phyloP scores from a whole-genome alignment of 331 rosid genomes.

The Prunus yedoensis region DNA sequence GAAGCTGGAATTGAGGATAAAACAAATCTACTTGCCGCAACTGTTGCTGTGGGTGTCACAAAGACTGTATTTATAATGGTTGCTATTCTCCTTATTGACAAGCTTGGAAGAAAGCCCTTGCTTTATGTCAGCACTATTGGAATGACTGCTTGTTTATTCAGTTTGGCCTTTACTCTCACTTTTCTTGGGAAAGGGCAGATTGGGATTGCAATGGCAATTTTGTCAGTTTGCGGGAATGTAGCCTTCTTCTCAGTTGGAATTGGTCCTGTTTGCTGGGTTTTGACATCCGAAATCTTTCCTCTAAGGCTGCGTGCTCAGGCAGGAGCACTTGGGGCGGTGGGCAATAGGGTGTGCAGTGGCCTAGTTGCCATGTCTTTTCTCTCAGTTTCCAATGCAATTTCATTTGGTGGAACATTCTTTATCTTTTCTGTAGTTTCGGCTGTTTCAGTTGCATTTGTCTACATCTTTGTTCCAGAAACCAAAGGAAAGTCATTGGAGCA shows the following conservation, averaged over 20 bases:
- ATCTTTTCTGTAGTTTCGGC: slow-evolving; percentile 60
- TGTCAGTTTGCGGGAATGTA: slow-evolving; percentile 76
- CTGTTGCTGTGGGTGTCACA: slow-evolving; percentile 82
- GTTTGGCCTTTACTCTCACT: slow-evolving; percentile 45
- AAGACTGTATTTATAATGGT: slow-evolving; percentile 71
- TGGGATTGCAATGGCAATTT: slow-evolving; percentile 46
- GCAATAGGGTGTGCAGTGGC: slow-evolving; percentile 72
- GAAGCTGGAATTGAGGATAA: slow-evolving; percentile 65
- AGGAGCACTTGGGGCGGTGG: slow-evolving; percentile 61
- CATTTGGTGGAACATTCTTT: slow-evolving; percentile 70
- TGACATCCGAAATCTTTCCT: slow-evolving; percentile 85
- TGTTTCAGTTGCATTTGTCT: slow-evolving; percentile 61
- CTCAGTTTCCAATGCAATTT: slow-evolving; percentile 53
- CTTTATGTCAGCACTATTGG: slow-evolving; percentile 78
- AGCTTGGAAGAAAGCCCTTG: slow-evolving; percentile 77
- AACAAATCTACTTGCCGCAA: slow-evolving; percentile 68
- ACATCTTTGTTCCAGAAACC: slow-evolving; percentile 70
- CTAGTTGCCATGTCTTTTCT: slow-evolving; percentile 79
- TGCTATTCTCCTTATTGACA: slow-evolving; percentile 72
- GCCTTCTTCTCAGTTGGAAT: slow-evolving; percentile 88
- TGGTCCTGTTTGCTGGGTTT: slow-evolving; percentile 88
- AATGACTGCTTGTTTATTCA: slow-evolving; percentile 75
- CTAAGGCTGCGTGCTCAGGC: slow-evolving; percentile 70
- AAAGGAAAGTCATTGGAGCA: slow-evolving; percentile 86
- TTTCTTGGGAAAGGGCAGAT: slow-evolving; percentile 51